Evolutionary conservation across 2,329 filamentous ascomycete genomes (phyloP).

Genomic region (Grosmannia serpens): DNA sequence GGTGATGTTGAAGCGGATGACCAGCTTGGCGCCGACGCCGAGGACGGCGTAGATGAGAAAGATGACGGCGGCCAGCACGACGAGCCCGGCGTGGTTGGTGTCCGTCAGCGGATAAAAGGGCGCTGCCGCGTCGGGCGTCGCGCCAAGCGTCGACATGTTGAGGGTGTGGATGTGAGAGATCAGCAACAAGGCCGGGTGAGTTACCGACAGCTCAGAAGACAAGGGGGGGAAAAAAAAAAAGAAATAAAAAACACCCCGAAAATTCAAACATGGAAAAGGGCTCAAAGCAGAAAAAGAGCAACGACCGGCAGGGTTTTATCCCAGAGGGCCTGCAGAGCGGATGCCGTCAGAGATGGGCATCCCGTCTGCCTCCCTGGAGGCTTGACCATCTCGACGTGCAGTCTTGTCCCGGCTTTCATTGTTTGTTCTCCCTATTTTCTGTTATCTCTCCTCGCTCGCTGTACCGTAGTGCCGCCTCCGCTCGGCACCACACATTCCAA

Average conservation of each 20-base stretch:
- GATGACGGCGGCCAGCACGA: conserved; percentile 1
- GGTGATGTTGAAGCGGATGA: conserved; percentile 2
- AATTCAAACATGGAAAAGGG: too few relatives aligned
- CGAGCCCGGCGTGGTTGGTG: background rate
- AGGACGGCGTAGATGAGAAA: conserved; percentile 3
- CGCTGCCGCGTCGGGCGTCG: background rate
- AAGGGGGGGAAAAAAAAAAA: too few relatives aligned
- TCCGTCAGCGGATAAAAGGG: background rate
- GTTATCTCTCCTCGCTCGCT: too few relatives aligned
- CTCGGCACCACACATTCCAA: background rate
- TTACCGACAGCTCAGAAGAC: too few relatives aligned
- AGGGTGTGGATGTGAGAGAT: background rate
- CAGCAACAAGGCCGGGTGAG: background rate
- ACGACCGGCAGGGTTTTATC: background rate
- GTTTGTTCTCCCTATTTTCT: too few relatives aligned
- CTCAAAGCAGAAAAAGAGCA: background rate
- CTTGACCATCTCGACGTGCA: too few relatives aligned
- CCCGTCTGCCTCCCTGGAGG: too few relatives aligned
- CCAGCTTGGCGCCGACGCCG: background rate
- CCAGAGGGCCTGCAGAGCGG: background rate
- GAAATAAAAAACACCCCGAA: too few relatives aligned
- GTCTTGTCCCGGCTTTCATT: too few relatives aligned
- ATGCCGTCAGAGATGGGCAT: background rate
- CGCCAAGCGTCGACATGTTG: background rate
- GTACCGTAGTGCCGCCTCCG: background rate